Evolutionary conservation across 2,329 filamentous ascomycete species (phyloP), one percentile per base, ranked within the genome.

Genomic region (Aspergillus phoenicis): DNA sequence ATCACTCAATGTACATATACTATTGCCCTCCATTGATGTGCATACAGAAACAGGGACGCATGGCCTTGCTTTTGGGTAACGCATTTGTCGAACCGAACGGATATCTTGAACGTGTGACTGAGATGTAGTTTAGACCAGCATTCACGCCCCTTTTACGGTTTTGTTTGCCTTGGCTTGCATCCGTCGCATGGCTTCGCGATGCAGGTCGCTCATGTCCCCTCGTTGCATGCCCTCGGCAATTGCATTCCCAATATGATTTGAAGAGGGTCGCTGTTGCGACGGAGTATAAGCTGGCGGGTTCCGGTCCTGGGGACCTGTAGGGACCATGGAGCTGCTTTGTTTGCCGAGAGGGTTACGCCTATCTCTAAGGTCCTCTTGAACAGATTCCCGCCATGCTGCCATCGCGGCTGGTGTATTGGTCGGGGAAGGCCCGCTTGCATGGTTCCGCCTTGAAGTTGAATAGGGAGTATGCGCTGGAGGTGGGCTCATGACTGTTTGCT

Each of bases 211-310:
- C 80, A 96, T 85, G 64, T 90, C 86, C 0, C 89, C 88, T 15
- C 85, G 87, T 57, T 91, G 83, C 90, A 96, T 95, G 65, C 86
- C 84, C 73, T 89, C 86, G 65, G 92, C 89, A 68, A 92, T 87
- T 39, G 83, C 83, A 53, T 84, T 84, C 13, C 91, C 87, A 5
- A 82, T 81, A 57, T 84, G 80, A 64, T 86, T 83, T 65, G 83
- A 84, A 52, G 33, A 36, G 5, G 33, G 11, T 4, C 84, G 85
- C 45, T 81, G 77, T 58, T 83, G 81, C 56, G 47, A 39, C 17
- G 83, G 82, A 55, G 83, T 82, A 70, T 85, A 81, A 56, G 86
- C 83, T 70, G 87, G 86, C 30, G 86, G 85, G 73, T 74, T 60
- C 75, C 74, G 28, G 70, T 74, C 55, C 77, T 75, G n/a, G 5